Evolutionary conservation across 1,284 basidiomycete species (phyloP), one percentile per base, ranked within the genome.

Genomic region (Cryptococcus sp.): DNA sequence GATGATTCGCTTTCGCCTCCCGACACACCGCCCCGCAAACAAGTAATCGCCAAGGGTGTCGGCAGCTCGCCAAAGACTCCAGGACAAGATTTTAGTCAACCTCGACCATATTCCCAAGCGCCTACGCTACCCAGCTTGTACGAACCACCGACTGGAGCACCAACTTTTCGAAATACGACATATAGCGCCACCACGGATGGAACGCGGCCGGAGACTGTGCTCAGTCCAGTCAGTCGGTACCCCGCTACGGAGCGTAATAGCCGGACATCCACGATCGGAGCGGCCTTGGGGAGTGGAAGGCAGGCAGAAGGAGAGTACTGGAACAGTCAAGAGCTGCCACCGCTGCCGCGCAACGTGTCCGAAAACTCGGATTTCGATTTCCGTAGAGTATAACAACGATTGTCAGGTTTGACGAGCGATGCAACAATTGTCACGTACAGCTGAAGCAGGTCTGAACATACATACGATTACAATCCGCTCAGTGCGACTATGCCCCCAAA

Each of bases 101-200:
- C 46, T 19, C 36, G 49, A 12, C 49, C 49, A 7, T 41, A 26
- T 33, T 46, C 44, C 5, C 38, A 47, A 7, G 45, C 18, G 10
- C 26, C 26, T 25, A 51, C 49, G 14, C 26, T 47, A 22, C 49
- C 49, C 18, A 39, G 47, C 18, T 28, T 51, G 28, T 51, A 51
- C 38, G 49, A 51, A 14, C 49, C 49, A 21, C 44, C 37, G 7
- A 47, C 45, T 2, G 45, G 45, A 14, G 49, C 49, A 14, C 41
- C 40, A 35, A 34, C 34, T 14, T 48, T 35, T 22, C 19, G 39
- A 4, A 32, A n/a, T 5, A 36, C 40, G 24, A 43, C 24, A 6
- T 26, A 21, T 22, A 43, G 21, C 23, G 41, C 26, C 23, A 18
- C 22, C 6, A 35, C 32, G 12, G 24, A 36, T n/a, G 10, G 7